Evolutionary conservation across 805 yeast genomes (phyloP), one percentile per base, ranked within the genome.

Genomic region (Teunomyces stri): DNA sequence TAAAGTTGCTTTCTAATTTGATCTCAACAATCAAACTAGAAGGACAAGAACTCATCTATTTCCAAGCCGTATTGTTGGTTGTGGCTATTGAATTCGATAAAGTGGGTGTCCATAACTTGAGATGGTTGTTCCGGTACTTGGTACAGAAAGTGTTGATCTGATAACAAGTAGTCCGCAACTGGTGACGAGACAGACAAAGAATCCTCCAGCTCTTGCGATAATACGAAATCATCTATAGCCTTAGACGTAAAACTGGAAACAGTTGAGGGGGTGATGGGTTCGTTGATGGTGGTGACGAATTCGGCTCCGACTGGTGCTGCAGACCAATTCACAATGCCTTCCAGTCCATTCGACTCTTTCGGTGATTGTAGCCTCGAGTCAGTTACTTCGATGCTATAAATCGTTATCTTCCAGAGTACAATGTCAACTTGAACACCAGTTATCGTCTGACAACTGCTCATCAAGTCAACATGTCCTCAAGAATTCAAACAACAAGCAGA

Each of bases 361-460:
- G 25, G 20, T 18, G 20, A 10, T 16, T 16, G 21, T 10, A 18
- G 25, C 9, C 21, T 45, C 38, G 46, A 50, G 53, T 49, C 46
- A 55, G 65, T 64, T 64, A 52, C 69, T 65, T 63, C 70, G 30
- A 65, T 65, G 69, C 69, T 64, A 41, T 59, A 56, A 64, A 63
- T 63, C 49, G 15, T 21, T 5, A n/a, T n/a, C 18, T 5, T 4
- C 13, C 9, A 11, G 16, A 37, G 29, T 20, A 37, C n/a, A 7
- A 22, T 37, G 28, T 20, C 12, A 22, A 37, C 40, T 37, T 37
- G 28, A 37, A 20, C 29, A 37, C 5, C 6, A 16, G 29, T 20
- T 21, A 37, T 37, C 40, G 29, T n/a, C 40, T 12, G 40, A 37
- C 40, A 37, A 37, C 48, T 20, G 18, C 22, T 27, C 30, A 40